Evolutionary conservation across 2,329 filamentous ascomycete species (phyloP).

Genomic region (Curvularia hawaiiensis): DNA sequence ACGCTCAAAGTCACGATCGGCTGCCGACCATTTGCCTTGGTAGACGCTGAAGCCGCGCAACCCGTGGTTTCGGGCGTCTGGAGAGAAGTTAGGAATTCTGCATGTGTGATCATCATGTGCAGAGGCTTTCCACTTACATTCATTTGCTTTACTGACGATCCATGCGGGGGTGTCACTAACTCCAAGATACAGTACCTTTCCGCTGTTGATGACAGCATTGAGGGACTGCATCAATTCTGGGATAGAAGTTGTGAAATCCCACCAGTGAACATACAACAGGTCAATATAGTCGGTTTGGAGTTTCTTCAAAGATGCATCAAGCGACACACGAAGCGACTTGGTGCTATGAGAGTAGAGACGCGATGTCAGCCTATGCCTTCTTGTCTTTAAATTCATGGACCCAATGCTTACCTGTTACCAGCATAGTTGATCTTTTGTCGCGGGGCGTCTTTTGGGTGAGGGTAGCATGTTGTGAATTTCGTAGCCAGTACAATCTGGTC

Average conservation of each 20-base stretch:
- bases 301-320: slow-evolving; percentile 50
- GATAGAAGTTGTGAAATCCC: slow-evolving; percentile 48
- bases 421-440: slow-evolving; percentile 49
- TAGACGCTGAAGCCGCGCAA: slow-evolving; percentile 72
- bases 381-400: too few species aligned
- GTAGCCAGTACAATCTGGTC: slow-evolving; percentile 61
- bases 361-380: background rate
- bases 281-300: slow-evolving; percentile 51
- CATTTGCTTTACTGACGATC: slow-evolving; percentile 55
- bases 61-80: slow-evolving; percentile 70
- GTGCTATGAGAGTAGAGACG: slow-evolving; percentile 18
- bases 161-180: slow-evolving; percentile 48
- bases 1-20: slow-evolving; percentile 69
- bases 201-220: slow-evolving; percentile 41
- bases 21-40: slow-evolving; percentile 67
- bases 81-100: background rate
- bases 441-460: slow-evolving; percentile 30
- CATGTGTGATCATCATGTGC: background rate
- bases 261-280: slow-evolving; percentile 49
- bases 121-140: slow-evolving; percentile 38
- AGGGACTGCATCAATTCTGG: slow-evolving; percentile 47
- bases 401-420: slow-evolving; percentile 38
- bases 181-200: slow-evolving; percentile 50
- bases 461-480: slow-evolving; percentile 54
- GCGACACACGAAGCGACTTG: slow-evolving; percentile 46